Evolutionary conservation across 192 early-diverging fungal species (phyloP).

Genomic region (Podila epigama): DNA sequence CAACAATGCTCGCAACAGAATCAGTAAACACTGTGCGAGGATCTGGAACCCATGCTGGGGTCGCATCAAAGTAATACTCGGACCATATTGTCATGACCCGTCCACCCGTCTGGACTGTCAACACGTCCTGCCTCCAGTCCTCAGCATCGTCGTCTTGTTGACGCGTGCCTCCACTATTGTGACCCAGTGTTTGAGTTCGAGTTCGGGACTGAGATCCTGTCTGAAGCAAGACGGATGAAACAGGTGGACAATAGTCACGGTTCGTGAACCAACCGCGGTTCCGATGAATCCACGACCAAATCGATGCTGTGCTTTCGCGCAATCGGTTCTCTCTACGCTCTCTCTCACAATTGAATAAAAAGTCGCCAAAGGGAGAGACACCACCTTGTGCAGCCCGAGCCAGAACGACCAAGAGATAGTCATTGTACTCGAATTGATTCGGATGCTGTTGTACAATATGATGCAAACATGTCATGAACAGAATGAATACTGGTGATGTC

Average conservation of each 20-base stretch:
- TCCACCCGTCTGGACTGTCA: constrained; percentile 41
- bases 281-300: constrained; percentile 49
- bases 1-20: neutral
- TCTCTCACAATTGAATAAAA: constrained; percentile 49
- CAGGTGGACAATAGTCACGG: constrained; percentile 12
- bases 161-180: neutral
- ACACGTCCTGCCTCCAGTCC: constrained; percentile 34
- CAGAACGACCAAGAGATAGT: constrained; percentile 45
- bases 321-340: constrained; percentile 32
- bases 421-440: constrained; percentile 49
- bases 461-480: constrained; percentile 54
- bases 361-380: constrained; percentile 52
- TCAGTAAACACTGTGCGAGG: constrained; percentile 14
- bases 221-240: neutral
- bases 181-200: neutral
- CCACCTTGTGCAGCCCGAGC: constrained; percentile 40
- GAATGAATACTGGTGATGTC: constrained; percentile 50
- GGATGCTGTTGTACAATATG: constrained; percentile 51
- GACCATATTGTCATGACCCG: constrained; percentile 45
- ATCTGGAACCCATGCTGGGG: constrained; percentile 12
- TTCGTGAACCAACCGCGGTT: constrained; percentile 49
- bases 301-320: constrained; percentile 33
- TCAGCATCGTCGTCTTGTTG: neutral
- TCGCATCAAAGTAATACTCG: constrained; percentile 49
- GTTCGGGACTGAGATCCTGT: neutral